These are phyloP conservation scores for Micractinium conductrix DNA, from an alignment of 139 green algal genomes.

Conservation along the genomic window DNA sequence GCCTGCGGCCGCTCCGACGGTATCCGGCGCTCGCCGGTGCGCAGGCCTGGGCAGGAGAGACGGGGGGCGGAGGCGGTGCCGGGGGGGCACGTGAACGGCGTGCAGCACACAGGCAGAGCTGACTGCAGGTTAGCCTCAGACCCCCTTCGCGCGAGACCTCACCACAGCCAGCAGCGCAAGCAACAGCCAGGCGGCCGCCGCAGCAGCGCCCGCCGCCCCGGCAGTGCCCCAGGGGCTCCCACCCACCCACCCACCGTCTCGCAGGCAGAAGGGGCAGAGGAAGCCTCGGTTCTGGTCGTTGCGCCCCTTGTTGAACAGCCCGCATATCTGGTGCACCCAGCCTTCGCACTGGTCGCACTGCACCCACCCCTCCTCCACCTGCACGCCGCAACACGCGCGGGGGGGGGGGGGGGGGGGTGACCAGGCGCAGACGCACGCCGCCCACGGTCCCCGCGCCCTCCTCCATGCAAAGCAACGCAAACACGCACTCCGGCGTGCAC, in stretches of 20 bases:
- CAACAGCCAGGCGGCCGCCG: not conserved
- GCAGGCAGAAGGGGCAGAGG: conserved; percentile 93
- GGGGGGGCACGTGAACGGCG: no score
- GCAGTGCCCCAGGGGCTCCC: not conserved
- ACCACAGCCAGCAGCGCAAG: not conserved
- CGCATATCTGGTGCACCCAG: conserved; percentile 98
- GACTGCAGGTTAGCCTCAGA: no score
- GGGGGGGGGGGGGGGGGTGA: not conserved
- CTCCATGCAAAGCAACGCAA: no score
- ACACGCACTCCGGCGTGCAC: no score
- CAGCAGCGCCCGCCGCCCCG: not conserved
- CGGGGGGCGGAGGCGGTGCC: not conserved
- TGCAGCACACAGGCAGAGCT: no score
- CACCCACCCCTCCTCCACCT: conserved; percentile 94
- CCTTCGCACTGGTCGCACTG: conserved; percentile 94
- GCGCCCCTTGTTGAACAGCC: conserved; percentile 95
- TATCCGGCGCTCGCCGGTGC: conserved; percentile 52
- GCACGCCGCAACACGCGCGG: not conserved
- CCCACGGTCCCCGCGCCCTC: no score
- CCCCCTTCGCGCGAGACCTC: no score
- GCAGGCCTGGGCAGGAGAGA: conserved; percentile 43
- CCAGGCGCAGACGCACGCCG: no score
- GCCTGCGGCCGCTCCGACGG: conserved; percentile 79
- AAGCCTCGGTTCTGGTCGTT: conserved; percentile 92
- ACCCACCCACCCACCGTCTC: conserved; percentile 44